These are phyloP conservation scores for Metschnikowia sp. DNA, from an alignment of 805 yeast species.

Conservation along the genomic window DNA sequence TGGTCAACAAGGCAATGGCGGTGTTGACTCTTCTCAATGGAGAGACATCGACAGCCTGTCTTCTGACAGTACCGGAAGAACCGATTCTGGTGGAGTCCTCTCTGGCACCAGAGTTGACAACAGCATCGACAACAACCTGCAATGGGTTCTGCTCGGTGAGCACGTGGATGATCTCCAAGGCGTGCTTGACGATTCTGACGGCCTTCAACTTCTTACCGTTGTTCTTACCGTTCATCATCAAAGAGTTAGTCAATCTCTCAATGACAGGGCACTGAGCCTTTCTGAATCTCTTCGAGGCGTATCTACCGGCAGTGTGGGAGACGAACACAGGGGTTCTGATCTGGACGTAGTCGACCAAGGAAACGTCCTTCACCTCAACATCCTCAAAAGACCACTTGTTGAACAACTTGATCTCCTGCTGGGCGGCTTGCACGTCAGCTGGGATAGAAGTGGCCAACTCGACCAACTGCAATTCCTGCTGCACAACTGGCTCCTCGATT, in stretches of 20 bases:
- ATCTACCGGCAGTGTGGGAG: slow-evolving; percentile 99
- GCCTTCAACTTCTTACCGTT: slow-evolving; percentile 99
- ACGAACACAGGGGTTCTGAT: slow-evolving; percentile 96
- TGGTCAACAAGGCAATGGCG: slow-evolving; percentile 95
- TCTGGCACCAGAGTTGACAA: slow-evolving; percentile 99
- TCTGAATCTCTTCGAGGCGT: slow-evolving; percentile 99
- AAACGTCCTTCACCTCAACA: slow-evolving; percentile 95
- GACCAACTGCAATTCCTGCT: slow-evolving; percentile 78
- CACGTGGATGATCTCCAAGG: slow-evolving; percentile 95
- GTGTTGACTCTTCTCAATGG: slow-evolving; percentile 99
- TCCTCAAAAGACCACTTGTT: slow-evolving; percentile 99
- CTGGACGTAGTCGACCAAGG: slow-evolving; percentile 97
- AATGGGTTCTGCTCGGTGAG: slow-evolving; percentile 99
- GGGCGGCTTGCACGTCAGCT: slow-evolving; percentile 93
- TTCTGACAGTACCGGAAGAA: slow-evolving; percentile 99
- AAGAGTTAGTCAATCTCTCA: slow-evolving; percentile 99
- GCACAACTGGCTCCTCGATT: slow-evolving; percentile 67
- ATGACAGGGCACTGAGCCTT: slow-evolving; percentile 99
- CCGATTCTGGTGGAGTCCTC: slow-evolving; percentile 99
- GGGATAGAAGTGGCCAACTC: slow-evolving; percentile 95
- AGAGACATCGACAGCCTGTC: slow-evolving; percentile 99
- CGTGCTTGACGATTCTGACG: slow-evolving; percentile 99
- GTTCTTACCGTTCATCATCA: slow-evolving; percentile 99
- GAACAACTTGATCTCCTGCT: slow-evolving; percentile 94
- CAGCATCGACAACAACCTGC: slow-evolving; percentile 98